These are phyloP conservation scores for Tylopilus subfusipes DNA, from an alignment of 768 basidiomycete species.

Conservation along the genomic window DNA sequence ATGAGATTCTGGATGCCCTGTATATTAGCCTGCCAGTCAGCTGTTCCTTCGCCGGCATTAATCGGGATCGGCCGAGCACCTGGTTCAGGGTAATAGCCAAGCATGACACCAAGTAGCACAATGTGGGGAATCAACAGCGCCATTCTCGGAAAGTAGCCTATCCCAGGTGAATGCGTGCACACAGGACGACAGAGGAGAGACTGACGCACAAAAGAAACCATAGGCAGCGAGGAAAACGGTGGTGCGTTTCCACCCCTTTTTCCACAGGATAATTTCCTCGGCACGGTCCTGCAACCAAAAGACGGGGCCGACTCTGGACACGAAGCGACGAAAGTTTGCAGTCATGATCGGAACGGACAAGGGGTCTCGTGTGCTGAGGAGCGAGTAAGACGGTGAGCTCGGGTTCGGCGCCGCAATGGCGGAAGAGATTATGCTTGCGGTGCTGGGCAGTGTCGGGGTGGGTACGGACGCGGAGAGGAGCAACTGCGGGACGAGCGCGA, in stretches of 20 bases:
- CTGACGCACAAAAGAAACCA: slow-evolving; percentile 70
- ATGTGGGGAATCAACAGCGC: slow-evolving; percentile 68
- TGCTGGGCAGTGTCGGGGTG: slow-evolving; percentile 11
- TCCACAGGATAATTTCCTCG: slow-evolving; percentile 85
- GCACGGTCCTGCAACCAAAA: slow-evolving; percentile 90
- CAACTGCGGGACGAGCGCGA: slow-evolving; percentile 40
- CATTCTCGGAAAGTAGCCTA: slow-evolving; percentile 77
- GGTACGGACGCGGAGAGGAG: slow-evolving; percentile 27
- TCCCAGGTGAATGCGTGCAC: not conserved
- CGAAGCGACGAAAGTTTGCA: slow-evolving; percentile 64
- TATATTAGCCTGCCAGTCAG: slow-evolving; percentile 83
- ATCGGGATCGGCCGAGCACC: slow-evolving; percentile 34
- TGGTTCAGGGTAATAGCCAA: slow-evolving; percentile 54
- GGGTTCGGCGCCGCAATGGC: slow-evolving; percentile 25
- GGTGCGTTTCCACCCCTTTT: slow-evolving; percentile 69
- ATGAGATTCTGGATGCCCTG: slow-evolving; percentile 91
- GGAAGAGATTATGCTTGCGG: slow-evolving; percentile 10
- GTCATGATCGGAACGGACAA: slow-evolving; percentile 76
- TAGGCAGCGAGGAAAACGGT: slow-evolving; percentile 72
- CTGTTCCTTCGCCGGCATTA: slow-evolving; percentile 54
- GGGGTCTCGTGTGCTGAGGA: slow-evolving; percentile 61
- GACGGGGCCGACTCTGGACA: slow-evolving; percentile 68
- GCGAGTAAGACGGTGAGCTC: slow-evolving; percentile 3
- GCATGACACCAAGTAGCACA: slow-evolving; percentile 58
- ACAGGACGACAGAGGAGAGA: not conserved